Percentiles rank a stretch among this genome's conserved stretches.
Evolutionary conservation across 2,329 filamentous ascomycete species (phyloP).

Genomic region (Neonectria sp.): DNA sequence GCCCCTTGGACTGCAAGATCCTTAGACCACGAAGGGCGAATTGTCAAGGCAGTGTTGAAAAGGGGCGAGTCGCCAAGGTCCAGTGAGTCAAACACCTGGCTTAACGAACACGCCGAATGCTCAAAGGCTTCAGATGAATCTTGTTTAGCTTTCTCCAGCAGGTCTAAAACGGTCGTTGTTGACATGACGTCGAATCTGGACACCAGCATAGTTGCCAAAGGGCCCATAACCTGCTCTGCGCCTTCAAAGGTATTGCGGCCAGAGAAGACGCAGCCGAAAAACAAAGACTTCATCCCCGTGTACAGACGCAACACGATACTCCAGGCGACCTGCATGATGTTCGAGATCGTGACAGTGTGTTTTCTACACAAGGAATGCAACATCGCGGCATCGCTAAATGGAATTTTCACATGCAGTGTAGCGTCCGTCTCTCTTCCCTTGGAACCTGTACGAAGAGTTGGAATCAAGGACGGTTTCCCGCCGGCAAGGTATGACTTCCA

Average conservation of each 20-base stretch:
- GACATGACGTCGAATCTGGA: constrained; percentile 10
- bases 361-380: constrained; percentile 12
- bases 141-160: constrained; percentile 9
- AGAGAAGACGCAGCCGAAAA: constrained; percentile 11
- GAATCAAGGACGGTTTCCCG: constrained; percentile 7
- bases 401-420: constrained; percentile 5
- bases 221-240: constrained; percentile 13
- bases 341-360: constrained; percentile 8
- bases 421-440: constrained; percentile 10
- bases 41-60: constrained; percentile 13
- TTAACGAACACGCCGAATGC: constrained; percentile 8
- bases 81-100: constrained; percentile 11
- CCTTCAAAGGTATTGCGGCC: constrained; percentile 13
- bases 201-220: constrained; percentile 11
- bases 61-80: constrained; percentile 12
- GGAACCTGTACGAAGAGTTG: constrained; percentile 7
- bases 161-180: constrained; percentile 9
- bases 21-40: constrained; percentile 14
- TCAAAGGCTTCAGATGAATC: constrained; percentile 12
- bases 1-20: constrained; percentile 10
- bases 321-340: constrained; percentile 10
- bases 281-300: constrained; percentile 8
- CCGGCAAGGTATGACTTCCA: constrained; percentile 9
- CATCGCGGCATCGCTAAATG: constrained; percentile 7
- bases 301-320: constrained; percentile 11